Evolutionary conservation across 805 yeast genomes (phyloP).

Genomic region (Yarrowia yakushimensis): DNA sequence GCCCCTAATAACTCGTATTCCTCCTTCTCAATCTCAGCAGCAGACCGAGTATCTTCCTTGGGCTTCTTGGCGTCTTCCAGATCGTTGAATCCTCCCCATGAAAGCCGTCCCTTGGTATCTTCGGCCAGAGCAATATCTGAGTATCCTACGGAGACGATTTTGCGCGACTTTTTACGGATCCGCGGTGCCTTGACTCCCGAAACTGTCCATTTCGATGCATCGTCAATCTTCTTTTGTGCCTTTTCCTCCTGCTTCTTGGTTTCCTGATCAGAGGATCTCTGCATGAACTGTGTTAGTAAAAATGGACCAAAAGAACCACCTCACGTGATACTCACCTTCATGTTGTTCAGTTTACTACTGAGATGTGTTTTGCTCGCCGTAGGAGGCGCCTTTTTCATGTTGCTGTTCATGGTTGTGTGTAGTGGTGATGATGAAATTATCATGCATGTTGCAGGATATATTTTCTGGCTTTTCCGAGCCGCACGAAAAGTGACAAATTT

Average conservation of each 20-base stretch:
- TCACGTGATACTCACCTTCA: conserved; percentile 12
- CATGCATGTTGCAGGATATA: conserved; percentile 13
- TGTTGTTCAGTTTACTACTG: conserved; percentile 20
- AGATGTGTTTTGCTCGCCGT: conserved; percentile 22
- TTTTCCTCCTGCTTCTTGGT: conserved; percentile 13
- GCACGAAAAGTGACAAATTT: neutral
- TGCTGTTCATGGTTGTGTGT: conserved; percentile 22
- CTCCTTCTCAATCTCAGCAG: conserved; percentile 5
- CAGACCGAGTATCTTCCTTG: neutral
- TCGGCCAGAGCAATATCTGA: conserved; percentile 11
- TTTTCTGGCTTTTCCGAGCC: conserved; percentile 1
- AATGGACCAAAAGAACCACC: too few species aligned
- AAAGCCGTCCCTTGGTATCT: conserved; percentile 14
- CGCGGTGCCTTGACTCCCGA: neutral
- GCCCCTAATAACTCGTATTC: neutral
- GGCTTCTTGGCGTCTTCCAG: conserved; percentile 11
- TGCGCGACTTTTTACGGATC: neutral
- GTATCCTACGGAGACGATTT: conserved; percentile 5
- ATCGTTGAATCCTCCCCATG: conserved; percentile 23
- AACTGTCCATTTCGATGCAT: conserved; percentile 21
- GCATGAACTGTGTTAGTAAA: conserved; percentile 21
- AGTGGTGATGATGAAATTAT: conserved; percentile 8
- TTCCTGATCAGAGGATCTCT: conserved; percentile 3
- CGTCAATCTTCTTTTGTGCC: conserved; percentile 19
- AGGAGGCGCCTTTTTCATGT: conserved; percentile 18